Conservation (phyloP, 2,329 filamentous ascomycete genomes). For the Cryphonectria radicalis region DNA sequence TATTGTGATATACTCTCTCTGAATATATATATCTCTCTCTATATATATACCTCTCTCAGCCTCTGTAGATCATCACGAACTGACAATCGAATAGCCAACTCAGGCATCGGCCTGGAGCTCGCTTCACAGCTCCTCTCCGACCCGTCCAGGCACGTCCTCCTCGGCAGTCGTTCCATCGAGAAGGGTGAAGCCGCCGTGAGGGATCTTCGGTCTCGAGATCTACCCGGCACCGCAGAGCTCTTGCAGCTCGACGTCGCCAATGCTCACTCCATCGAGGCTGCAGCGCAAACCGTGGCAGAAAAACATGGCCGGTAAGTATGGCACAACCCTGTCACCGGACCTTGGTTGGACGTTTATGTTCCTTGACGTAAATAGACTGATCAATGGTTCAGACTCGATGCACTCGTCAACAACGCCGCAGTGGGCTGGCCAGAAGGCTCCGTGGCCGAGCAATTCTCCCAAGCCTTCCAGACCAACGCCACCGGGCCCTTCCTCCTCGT, state of each 20-base stretch:
- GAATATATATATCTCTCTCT: too few relatives aligned
- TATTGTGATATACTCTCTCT: background rate
- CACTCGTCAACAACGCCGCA: slow-evolving; percentile 8
- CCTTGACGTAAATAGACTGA: background rate
- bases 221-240: slow-evolving; percentile 1
- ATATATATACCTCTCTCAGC: too few relatives aligned
- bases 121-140: background rate
- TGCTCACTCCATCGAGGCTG: background rate
- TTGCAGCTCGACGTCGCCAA: background rate
- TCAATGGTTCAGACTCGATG: background rate
- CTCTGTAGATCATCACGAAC: background rate
- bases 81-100: background rate
- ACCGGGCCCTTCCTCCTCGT: slow-evolving; percentile 7
- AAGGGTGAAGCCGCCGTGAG: slow-evolving; percentile 6
- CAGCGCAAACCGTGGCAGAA: background rate
- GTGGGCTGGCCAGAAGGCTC: background rate
- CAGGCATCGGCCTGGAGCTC: slow-evolving; percentile 5
- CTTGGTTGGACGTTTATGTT: background rate
- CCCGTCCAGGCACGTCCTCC: slow-evolving; percentile 2
- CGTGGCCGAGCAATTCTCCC: background rate
- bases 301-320: slow-evolving; percentile 3
- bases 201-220: background rate
- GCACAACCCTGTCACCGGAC: background rate
- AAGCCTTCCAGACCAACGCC: slow-evolving; percentile 5
- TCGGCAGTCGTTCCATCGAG: slow-evolving; percentile 9